Conservation (phyloP, 371 early-diverging fungal species). For the Mucor sp. region DNA sequence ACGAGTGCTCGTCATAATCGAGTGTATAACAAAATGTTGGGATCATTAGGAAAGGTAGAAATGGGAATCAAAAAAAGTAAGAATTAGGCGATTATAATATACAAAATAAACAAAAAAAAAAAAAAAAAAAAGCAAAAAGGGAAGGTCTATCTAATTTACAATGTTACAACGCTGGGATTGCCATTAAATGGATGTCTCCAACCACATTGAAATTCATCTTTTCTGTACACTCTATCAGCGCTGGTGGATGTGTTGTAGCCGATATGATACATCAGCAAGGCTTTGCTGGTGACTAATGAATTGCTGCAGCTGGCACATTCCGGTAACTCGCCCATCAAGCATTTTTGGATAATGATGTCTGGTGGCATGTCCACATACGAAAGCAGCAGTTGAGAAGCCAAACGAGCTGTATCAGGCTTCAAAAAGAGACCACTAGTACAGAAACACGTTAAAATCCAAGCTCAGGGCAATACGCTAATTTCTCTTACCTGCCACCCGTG, state of each 20-base stretch:
- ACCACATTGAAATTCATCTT: constrained; percentile 53
- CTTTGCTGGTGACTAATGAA: constrained; percentile 45
- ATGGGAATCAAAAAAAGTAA: not conserved
- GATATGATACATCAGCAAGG: constrained; percentile 45
- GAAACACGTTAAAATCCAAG: not conserved
- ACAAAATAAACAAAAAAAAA: not conserved
- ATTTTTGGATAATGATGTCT: constrained; percentile 50
- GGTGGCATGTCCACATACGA: constrained; percentile 32
- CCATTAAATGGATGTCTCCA: constrained; percentile 54
- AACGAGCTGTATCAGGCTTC: constrained; percentile 36
- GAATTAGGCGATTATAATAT: not conserved
- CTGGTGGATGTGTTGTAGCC: constrained; percentile 56
- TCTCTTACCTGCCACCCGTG: constrained; percentile 37
- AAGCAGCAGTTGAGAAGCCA: constrained; percentile 34
- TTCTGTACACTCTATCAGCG: constrained; percentile 38
- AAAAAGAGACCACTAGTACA: constrained; percentile 40
- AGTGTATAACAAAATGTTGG: not conserved
- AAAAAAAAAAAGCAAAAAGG: not conserved
- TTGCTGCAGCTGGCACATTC: constrained; percentile 33
- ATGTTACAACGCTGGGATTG: constrained; percentile 28
- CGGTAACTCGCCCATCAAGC: constrained; percentile 43
- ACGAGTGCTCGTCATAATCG: not conserved
- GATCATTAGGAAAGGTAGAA: not conserved
- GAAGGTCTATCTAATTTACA: constrained; percentile 10
- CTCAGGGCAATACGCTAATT: not conserved